These are phyloP conservation scores for Neurospora sp. DNA, from an alignment of 495 filamentous ascomycete species.

Conservation along the genomic window DNA sequence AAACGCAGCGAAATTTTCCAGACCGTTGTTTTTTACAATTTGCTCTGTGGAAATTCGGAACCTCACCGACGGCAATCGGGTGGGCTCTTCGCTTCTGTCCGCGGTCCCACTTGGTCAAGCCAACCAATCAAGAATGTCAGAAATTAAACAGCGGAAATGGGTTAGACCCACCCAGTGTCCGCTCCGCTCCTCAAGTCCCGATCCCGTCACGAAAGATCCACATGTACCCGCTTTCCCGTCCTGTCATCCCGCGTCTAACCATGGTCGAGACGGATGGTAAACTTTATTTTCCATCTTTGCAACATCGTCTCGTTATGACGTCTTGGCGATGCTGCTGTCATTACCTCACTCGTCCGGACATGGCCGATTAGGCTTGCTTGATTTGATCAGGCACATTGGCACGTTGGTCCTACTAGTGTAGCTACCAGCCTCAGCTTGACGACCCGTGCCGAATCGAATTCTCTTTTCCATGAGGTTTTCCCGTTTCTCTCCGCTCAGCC, in stretches of 20 bases:
- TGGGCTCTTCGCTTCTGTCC: not conserved
- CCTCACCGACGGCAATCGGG: not conserved
- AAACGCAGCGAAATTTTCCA: not conserved
- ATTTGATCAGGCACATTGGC: not conserved
- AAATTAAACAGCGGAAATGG: not conserved
- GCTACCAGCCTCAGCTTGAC: not conserved
- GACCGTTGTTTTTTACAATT: not conserved
- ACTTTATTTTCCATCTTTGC: not conserved
- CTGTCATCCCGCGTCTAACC: not conserved
- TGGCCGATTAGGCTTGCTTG: not conserved
- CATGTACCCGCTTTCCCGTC: not conserved
- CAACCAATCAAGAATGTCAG: not conserved
- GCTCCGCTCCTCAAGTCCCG: not conserved
- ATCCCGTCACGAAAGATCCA: not conserved
- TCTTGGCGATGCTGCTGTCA: not conserved
- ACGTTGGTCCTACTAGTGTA: not conserved
- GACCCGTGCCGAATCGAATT: not conserved
- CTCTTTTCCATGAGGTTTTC: not conserved
- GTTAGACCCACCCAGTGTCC: not conserved
- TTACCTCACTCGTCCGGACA: not conserved
- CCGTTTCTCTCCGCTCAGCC: not conserved
- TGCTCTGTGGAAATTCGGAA: not conserved
- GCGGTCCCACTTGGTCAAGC: not conserved
- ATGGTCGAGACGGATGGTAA: not conserved
- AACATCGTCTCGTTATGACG: not conserved